Evolutionary conservation across 371 early-diverging fungal species (phyloP).

Genomic region (Apophysomyces variabilis): DNA sequence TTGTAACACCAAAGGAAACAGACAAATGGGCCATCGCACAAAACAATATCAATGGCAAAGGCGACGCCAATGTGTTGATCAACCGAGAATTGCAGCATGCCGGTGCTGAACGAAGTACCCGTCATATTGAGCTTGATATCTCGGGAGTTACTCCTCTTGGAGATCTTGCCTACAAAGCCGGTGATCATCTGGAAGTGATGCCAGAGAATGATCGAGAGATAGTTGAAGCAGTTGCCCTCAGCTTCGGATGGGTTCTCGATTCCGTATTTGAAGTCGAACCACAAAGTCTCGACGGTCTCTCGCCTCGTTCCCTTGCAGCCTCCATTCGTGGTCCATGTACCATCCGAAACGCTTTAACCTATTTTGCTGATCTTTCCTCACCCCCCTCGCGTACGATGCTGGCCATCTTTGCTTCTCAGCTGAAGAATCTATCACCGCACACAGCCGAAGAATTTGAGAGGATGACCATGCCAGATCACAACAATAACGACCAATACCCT

Average conservation of each 20-base stretch:
- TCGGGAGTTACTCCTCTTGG: constrained; percentile 28
- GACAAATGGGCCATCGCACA: constrained; percentile 34
- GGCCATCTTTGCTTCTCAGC: constrained; percentile 44
- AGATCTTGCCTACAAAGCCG: constrained; percentile 43
- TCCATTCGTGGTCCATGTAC: constrained; percentile 53
- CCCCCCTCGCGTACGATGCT: constrained; percentile 54
- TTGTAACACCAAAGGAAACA: constrained; percentile 33
- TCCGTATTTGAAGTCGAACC: constrained; percentile 56
- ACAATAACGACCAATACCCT: constrained; percentile 39
- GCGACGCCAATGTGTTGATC: constrained; percentile 25
- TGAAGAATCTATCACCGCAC: constrained; percentile 35
- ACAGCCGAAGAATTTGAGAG: constrained; percentile 43
- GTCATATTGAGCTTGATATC: constrained; percentile 55
- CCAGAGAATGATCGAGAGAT: constrained; percentile 45
- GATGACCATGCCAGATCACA: constrained; percentile 40
- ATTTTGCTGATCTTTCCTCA: constrained; percentile 53
- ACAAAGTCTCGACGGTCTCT: constrained; percentile 31
- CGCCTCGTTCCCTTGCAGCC: constrained; percentile 55
- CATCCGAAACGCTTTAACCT: constrained; percentile 51
- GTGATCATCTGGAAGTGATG: constrained; percentile 63
- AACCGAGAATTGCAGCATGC: constrained; percentile 47
- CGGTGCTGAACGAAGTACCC: constrained; percentile 45
- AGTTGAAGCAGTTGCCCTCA: constrained; percentile 52
- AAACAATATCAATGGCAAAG: constrained; percentile 35
- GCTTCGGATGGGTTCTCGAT: constrained; percentile 55